Evolutionary conservation across 768 basidiomycete species (phyloP).

Genomic region (Tylopilus rubrobrunneus): DNA sequence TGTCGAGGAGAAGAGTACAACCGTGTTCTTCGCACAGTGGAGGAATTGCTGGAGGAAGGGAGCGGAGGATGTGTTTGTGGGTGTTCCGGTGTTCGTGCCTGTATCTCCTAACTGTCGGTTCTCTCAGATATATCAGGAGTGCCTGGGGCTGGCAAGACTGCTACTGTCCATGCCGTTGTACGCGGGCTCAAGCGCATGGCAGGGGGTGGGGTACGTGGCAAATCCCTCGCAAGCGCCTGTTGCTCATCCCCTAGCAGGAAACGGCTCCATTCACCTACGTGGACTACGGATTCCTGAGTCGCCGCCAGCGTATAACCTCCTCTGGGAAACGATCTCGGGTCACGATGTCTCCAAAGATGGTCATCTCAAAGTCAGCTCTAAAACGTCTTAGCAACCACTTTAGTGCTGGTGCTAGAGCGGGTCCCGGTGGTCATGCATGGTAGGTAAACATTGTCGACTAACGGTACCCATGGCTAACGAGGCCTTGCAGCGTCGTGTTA

Average conservation of each 20-base stretch:
- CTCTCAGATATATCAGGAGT: slow-evolving; percentile 89
- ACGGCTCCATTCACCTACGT: slow-evolving; percentile 93
- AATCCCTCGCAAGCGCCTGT: not conserved
- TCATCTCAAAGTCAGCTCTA: slow-evolving; percentile 64
- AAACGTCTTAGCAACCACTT: slow-evolving; percentile 78
- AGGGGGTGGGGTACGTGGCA: slow-evolving; percentile 57
- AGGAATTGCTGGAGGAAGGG: slow-evolving; percentile 85
- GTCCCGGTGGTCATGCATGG: slow-evolving; percentile 89
- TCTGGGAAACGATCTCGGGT: slow-evolving; percentile 92
- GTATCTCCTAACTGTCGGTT: not conserved
- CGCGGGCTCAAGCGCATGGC: slow-evolving; percentile 89
- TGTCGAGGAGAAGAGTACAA: slow-evolving; percentile 86
- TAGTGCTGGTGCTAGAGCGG: slow-evolving; percentile 52
- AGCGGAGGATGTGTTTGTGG: slow-evolving; percentile 94
- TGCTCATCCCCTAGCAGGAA: slow-evolving; percentile 52
- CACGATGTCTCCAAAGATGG: slow-evolving; percentile 62
- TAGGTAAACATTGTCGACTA: slow-evolving; percentile 34
- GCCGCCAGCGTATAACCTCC: slow-evolving; percentile 81
- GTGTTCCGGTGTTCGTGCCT: slow-evolving; percentile 23
- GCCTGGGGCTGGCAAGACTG: slow-evolving; percentile 98
- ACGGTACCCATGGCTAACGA: not conserved
- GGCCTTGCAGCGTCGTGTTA: slow-evolving; percentile 71
- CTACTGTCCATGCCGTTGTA: slow-evolving; percentile 92
- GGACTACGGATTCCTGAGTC: slow-evolving; percentile 93
- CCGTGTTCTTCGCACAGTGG: slow-evolving; percentile 69